Base-by-base conservation (phyloP, 208 protist species). In the Wallacemonas sp. region DNA sequence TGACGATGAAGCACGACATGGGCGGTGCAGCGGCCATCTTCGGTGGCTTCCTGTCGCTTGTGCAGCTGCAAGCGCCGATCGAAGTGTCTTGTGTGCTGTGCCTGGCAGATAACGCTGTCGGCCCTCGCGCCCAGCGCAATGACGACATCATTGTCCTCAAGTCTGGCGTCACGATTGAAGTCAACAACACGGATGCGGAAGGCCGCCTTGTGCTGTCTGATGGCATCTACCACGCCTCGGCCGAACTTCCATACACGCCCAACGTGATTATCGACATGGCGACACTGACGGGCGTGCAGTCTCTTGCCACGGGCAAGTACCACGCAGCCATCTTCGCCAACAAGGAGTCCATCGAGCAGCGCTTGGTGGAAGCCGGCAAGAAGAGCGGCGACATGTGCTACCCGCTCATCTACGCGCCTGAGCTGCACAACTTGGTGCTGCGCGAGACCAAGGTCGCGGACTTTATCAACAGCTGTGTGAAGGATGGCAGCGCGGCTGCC, bases 111-210 rank as follows among this genome's bases (percentile, higher is more conserved):
- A 91, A 91, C 57, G 86, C 83, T 32, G 65, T 92, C 46, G 74
- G 74, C 17, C 70, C 72, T 12, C 54, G 60, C 26, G 44, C 83
- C 9, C 72, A 82, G 46, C 75, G 86, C 32, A 78, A 81, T 61
- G 86, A 92, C 38, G 86, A 92, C 55, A 88, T 92, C 67, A 26
- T 90, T 14, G 60, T 62, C 11, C 65, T 86, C 55, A 74, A 82
- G 41, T 88, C 80, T 46, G 86, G 86, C 14, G 44, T 65, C 8
- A 87, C 80, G 14, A 72, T 92, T 8, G 86, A 92, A 52, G 65
- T 92, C 49, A 90, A 90, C 69, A 92, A 92, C 72, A 88, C 85
- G 11, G 85, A 92, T 71, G 85, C 85, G 11, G 86, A 92, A 39
- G 86, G 88, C 21, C 77, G 88, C 27, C 75, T 93, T 2, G 87